Conservation (phyloP, 257 asterid species). For the Cruciata laevipes region DNA sequence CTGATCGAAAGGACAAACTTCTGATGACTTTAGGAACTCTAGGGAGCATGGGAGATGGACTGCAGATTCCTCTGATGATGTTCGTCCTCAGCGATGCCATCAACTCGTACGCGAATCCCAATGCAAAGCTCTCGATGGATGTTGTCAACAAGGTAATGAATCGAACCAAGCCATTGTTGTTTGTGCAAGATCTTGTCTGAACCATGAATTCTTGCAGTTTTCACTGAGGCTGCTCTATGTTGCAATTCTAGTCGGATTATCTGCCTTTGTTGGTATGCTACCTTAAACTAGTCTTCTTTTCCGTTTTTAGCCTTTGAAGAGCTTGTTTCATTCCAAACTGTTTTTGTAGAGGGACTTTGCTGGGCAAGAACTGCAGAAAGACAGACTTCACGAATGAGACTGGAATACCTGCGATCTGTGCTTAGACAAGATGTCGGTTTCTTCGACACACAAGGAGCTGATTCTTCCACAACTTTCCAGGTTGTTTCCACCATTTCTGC, state of each 20-base stretch:
- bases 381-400: slow-evolving; percentile 78
- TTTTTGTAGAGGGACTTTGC: slow-evolving; percentile 60
- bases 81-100: slow-evolving; percentile 65
- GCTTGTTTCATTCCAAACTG: not conserved
- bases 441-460: slow-evolving; percentile 68
- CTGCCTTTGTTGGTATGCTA: slow-evolving; percentile 64
- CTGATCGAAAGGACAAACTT: slow-evolving; percentile 55
- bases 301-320: not conserved
- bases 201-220: slow-evolving; percentile 22
- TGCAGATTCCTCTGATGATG: slow-evolving; percentile 78
- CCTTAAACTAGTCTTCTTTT: not conserved
- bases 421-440: slow-evolving; percentile 75
- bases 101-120: slow-evolving; percentile 48
- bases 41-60: slow-evolving; percentile 91
- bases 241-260: slow-evolving; percentile 64
- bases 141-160: slow-evolving; percentile 50
- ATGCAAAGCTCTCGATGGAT: slow-evolving; percentile 20
- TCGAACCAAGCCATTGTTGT: not conserved
- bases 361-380: slow-evolving; percentile 97
- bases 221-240: slow-evolving; percentile 60
- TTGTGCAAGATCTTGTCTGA: not conserved
- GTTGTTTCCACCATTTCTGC: slow-evolving; percentile 62
- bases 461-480: slow-evolving; percentile 63
- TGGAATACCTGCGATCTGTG: slow-evolving; percentile 77
- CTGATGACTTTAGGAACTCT: slow-evolving; percentile 63